Conservation (phyloP, 75 land plant genomes). For the Gnetum montanum region DNA sequence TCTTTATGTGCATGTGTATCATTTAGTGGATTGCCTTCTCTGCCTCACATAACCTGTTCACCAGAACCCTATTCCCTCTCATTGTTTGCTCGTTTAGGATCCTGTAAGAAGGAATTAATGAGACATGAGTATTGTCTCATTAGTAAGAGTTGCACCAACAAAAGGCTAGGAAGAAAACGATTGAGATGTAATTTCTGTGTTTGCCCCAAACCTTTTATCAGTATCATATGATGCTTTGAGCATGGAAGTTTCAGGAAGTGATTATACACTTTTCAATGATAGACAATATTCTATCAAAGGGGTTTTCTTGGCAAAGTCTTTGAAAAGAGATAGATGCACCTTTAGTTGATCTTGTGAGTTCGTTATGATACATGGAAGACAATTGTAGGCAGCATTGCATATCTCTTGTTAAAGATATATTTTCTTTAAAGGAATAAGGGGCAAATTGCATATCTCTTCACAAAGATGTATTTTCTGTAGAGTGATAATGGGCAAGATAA, state of each 20-base stretch:
- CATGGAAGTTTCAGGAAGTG: constrained; percentile 30
- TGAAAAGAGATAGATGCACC: constrained; percentile 16
- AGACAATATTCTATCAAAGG: constrained; percentile 37
- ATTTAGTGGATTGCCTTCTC: background rate
- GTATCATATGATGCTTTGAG: constrained; percentile 5
- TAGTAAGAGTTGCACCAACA: constrained; percentile 28
- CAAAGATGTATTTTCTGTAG: constrained; percentile 22
- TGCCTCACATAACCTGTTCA: background rate
- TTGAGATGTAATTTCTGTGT: no score
- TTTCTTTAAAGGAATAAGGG: no score
- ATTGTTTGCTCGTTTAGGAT: background rate
- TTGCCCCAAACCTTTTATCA: constrained; percentile 10
- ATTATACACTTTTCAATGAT: constrained; percentile 30
- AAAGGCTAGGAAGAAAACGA: constrained; percentile 38
- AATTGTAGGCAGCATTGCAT: constrained; percentile 34
- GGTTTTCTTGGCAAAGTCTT: constrained; percentile 20
- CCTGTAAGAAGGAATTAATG: constrained; percentile 25
- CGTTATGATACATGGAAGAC: constrained; percentile 27
- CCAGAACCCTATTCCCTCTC: background rate
- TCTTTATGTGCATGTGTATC: background rate
- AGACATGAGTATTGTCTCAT: constrained; percentile 36
- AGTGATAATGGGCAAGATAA: constrained; percentile 19
- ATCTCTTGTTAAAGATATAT: no score
- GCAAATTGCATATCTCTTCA: constrained; percentile 42
- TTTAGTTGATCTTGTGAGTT: constrained; percentile 25